Percentiles rank a stretch among this genome's conserved stretches.
These are phyloP conservation scores for Chrysanthemum seticuspe DNA, from an alignment of 129 eudicot species.

Conservation along the genomic window DNA sequence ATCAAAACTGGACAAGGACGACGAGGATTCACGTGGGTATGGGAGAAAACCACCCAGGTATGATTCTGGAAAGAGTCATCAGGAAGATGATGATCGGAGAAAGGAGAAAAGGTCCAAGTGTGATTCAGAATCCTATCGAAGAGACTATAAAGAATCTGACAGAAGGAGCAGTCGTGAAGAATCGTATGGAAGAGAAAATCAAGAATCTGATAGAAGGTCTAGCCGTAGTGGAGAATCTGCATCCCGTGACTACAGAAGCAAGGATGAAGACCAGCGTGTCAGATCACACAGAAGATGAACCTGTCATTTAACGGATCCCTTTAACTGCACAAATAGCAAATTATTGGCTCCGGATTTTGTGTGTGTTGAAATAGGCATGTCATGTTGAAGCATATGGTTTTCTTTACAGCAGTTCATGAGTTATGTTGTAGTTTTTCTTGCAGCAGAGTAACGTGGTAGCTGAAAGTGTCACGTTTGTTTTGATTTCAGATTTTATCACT, in stretches of 20 bases:
- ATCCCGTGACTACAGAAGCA: slow-evolving; percentile 33
- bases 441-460: no score
- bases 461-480: background rate
- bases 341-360: background rate
- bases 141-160: slow-evolving; percentile 36
- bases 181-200: slow-evolving; percentile 35
- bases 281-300: slow-evolving; percentile 35
- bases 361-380: background rate
- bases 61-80: slow-evolving; percentile 7
- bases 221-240: slow-evolving; percentile 37
- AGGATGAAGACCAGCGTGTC: slow-evolving; percentile 41
- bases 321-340: background rate
- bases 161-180: slow-evolving; percentile 39
- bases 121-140: slow-evolving; percentile 46
- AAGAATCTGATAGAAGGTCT: slow-evolving; percentile 34
- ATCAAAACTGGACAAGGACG: slow-evolving; percentile 21
- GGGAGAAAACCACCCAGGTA: slow-evolving; percentile 41
- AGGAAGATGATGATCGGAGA: slow-evolving; percentile 39
- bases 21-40: slow-evolving; percentile 24
- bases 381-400: background rate
- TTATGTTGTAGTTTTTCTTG: background rate
- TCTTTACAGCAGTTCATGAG: background rate
- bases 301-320: background rate
- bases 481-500: background rate
- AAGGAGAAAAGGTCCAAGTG: slow-evolving; percentile 41